Evolutionary conservation across 768 basidiomycete genomes (phyloP), one percentile per base, ranked within the genome.

Genomic region (Steccherinum ochraceum): DNA sequence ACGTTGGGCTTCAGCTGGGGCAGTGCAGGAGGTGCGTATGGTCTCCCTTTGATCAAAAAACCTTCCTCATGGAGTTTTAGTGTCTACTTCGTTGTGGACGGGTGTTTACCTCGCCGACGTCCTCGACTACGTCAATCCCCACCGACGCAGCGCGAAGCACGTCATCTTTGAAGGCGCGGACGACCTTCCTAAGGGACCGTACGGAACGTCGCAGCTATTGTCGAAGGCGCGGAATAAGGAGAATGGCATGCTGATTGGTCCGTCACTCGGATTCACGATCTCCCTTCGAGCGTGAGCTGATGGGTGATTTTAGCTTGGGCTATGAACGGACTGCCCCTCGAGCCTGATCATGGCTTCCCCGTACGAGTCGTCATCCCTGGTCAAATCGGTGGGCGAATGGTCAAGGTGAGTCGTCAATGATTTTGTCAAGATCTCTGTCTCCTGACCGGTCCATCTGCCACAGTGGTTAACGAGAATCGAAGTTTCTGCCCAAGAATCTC

Each of bases 281-380:
- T 21, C 1, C 13, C 24, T 10, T n/a, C 11, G n/a, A n/a, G n/a
- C n/a, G n/a, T n/a, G n/a, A n/a, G n/a, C n/a, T n/a, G n/a, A n/a
- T 35, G n/a, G n/a, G n/a, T n/a, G n/a, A n/a, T 16, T n/a, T n/a
- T 62, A 64, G 71, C 71, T 5, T 75, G 79, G 78, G 74, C 70
- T 12, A 82, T 83, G 81, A 83, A 83, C 51, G 81, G 81, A 1
- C 62, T 74, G 20, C 72, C 75, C 12, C 68, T 85, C 5, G 73
- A 75, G 43, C 80, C 81, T 4, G 83, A 84, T 55, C 83, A 86
- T 52, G 83, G 83, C 11, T 82, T 73, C 56, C 83, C 83, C 0
- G 58, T 85, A n/a, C 72, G 83, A n/a, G 62, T 83, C 3, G 69
- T 85, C 52, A 70, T 84, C 0, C 82, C 83, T 0, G 78, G 79